Conservation (phyloP, 2,329 filamentous ascomycete genomes). For the Pseudogymnoascus sp. region DNA sequence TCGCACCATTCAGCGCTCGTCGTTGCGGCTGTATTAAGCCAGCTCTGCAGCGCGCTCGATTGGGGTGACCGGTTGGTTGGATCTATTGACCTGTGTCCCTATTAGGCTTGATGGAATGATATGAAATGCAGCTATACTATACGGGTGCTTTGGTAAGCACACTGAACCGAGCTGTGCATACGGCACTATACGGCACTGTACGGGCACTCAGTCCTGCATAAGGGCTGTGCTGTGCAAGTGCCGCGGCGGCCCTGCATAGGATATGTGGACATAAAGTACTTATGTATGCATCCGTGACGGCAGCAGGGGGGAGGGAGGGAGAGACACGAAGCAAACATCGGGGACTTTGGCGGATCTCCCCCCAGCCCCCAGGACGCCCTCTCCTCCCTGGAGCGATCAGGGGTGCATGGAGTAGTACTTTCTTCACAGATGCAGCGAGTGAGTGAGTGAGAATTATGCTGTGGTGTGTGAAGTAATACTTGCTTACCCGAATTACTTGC, state of each 20-base stretch:
- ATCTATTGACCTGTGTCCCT: background rate
- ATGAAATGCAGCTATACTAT: background rate
- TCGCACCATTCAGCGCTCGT: background rate
- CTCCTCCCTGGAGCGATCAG: constrained; percentile 1
- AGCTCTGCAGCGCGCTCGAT: background rate
- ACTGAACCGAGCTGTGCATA: background rate
- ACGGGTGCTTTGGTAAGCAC: background rate
- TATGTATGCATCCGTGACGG: background rate
- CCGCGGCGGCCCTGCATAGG: background rate
- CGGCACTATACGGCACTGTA: constrained; percentile 2
- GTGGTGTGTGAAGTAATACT: background rate
- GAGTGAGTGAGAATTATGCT: background rate
- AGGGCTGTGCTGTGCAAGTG: constrained; percentile 1
- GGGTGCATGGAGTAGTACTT: background rate
- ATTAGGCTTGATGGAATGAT: background rate
- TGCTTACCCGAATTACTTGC: background rate
- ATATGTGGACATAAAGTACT: background rate
- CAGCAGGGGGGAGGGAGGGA: background rate
- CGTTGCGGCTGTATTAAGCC: background rate
- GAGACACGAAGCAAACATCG: constrained; percentile 4
- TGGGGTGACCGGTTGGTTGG: background rate
- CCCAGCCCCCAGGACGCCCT: background rate
- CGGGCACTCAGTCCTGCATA: background rate
- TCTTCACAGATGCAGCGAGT: background rate
- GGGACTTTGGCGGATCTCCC: background rate